Evolutionary conservation across 1,284 basidiomycete genomes (phyloP).

Genomic region (Heterobasidion irregulare): DNA sequence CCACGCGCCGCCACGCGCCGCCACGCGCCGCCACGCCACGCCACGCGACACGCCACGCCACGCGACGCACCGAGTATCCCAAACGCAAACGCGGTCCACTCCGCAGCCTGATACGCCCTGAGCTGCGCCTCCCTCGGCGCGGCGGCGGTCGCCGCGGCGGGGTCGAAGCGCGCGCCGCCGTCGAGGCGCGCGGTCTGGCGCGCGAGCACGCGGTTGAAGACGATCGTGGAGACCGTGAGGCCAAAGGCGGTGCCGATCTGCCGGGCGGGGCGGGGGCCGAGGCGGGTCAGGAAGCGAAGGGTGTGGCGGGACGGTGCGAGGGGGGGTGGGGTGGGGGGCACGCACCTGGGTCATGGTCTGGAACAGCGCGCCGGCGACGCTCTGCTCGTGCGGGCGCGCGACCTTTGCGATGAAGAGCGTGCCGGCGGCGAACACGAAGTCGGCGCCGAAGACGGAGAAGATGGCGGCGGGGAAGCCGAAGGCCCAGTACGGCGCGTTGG

Average conservation of each 20-base stretch:
- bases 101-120: slow-evolving; percentile 48
- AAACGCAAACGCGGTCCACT: slow-evolving; percentile 59
- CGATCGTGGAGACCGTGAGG: slow-evolving; percentile 67
- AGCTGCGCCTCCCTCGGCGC: slow-evolving; percentile 34
- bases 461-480: slow-evolving; percentile 76
- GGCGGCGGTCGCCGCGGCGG: slow-evolving; percentile 17
- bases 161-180: slow-evolving; percentile 22
- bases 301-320: too few species aligned
- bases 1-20: too few species aligned
- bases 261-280: too few species aligned
- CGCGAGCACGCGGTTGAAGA: slow-evolving; percentile 47
- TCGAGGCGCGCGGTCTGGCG: slow-evolving; percentile 21
- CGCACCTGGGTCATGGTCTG: slow-evolving; percentile 56
- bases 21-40: too few species aligned
- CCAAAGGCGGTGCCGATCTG: slow-evolving; percentile 71
- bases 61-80: slow-evolving; percentile 36
- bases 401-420: slow-evolving; percentile 72
- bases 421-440: slow-evolving; percentile 72
- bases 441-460: slow-evolving; percentile 67
- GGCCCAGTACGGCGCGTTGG: slow-evolving; percentile 64
- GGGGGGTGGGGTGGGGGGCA: too few species aligned
- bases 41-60: too few species aligned
- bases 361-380: slow-evolving; percentile 69
- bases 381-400: slow-evolving; percentile 69
- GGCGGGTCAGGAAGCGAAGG: too few species aligned